Conservation (phyloP, 805 yeast species). For the Cyberlindnera xishuangbannaensis region DNA sequence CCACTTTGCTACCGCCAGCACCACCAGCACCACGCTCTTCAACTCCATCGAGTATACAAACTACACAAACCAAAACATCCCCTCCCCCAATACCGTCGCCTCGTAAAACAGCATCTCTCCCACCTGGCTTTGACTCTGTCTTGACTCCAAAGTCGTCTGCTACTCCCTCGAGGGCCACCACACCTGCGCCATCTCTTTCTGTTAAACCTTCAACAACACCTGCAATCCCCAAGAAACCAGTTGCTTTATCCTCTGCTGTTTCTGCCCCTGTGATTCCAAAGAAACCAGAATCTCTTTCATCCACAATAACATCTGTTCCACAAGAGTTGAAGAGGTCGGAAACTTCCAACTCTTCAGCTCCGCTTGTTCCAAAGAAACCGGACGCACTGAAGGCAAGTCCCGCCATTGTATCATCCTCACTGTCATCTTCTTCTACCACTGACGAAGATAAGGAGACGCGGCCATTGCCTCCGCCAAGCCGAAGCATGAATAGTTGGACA, state of each 20-base stretch:
- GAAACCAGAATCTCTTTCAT: conserved; percentile 11
- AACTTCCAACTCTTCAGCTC: no score
- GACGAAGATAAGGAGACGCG: no score
- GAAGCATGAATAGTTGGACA: conserved; percentile 17
- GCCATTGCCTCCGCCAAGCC: conserved; percentile 13
- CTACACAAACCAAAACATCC: conserved; percentile 9
- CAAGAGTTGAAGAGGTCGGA: no score
- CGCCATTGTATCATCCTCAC: no score
- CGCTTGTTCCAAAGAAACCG: no score
- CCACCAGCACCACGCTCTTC: conserved; percentile 15
- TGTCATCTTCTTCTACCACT: no score
- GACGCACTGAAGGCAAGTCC: no score
- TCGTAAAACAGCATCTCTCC: conserved; percentile 26
- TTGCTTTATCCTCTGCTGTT: no score
- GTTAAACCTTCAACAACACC: no score
- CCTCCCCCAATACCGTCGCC: conserved; percentile 30
- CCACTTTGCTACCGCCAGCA: conserved; percentile 4
- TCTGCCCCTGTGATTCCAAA: no score
- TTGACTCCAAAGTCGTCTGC: conserved; percentile 30
- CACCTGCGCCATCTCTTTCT: conserved; percentile 5
- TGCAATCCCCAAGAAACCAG: conserved; percentile 17
- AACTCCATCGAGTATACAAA: conserved; percentile 5
- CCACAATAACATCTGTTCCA: no score
- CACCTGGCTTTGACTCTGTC: conserved; percentile 32
- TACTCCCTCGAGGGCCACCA: conserved; percentile 16